A percentile compares a stretch with the other conserved stretches of the same genome.
Conservation (phyloP, 139 green algal species). For the Tetradesmus obliquus region DNA sequence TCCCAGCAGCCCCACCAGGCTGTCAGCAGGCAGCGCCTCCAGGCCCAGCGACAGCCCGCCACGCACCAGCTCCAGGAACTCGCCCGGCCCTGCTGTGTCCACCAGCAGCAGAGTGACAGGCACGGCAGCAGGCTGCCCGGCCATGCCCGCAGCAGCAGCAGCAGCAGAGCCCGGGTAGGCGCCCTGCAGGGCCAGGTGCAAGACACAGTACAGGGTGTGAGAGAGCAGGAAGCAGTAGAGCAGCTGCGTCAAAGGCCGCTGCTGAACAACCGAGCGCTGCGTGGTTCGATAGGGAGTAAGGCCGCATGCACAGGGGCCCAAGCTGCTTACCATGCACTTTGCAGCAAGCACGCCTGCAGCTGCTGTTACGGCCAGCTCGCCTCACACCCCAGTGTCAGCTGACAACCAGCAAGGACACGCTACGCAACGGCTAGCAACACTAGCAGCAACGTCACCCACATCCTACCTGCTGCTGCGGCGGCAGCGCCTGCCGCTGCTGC, state of each 20-base stretch:
- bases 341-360: background rate
- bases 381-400: no score
- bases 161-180: background rate
- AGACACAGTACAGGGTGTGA: background rate
- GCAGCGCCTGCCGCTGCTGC: background rate
- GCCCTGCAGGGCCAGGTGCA: background rate
- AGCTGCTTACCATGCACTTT: no score
- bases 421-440: no score
- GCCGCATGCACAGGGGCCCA: no score
- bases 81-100: constrained; percentile 59
- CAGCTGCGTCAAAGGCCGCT: background rate
- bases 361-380: background rate
- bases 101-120: constrained; percentile 59
- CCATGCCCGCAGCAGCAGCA: background rate
- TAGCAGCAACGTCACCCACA: no score
- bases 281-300: no score
- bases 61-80: constrained; percentile 81
- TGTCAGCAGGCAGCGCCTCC: constrained; percentile 37
- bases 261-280: no score
- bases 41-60: background rate
- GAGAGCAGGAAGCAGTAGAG: background rate
- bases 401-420: no score
- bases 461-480: no score
- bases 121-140: constrained; percentile 1
- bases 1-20: constrained; percentile 16